A percentile compares a stretch with the other conserved stretches of the same genome.
These are phyloP conservation scores for Eragrostis curvula DNA, from an alignment of 176 grass and related monocot genomes.

Conservation along the genomic window DNA sequence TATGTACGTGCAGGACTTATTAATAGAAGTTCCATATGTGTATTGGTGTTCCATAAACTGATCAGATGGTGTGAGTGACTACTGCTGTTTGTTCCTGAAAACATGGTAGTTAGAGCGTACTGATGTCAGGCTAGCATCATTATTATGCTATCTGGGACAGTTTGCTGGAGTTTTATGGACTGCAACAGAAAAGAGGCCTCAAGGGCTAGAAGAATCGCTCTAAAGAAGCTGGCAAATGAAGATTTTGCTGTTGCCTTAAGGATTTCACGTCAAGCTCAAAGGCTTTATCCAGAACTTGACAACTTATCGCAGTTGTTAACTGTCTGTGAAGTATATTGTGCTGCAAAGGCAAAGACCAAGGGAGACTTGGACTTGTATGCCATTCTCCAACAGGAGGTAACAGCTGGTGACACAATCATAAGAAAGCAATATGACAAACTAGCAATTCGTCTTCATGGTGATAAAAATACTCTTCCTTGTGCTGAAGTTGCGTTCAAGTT, in stretches of 20 bases:
- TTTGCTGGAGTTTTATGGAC: conserved; percentile 49
- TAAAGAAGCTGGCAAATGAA: conserved; percentile 41
- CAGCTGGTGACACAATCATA: conserved; percentile 54
- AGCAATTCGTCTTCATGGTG: conserved; percentile 55
- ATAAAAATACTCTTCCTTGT: conserved; percentile 68
- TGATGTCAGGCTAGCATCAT: neutral
- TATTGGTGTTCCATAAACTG: neutral
- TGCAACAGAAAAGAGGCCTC: conserved; percentile 70
- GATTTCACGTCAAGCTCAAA: conserved; percentile 55
- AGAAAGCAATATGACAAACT: conserved; percentile 70
- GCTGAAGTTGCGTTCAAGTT: conserved; percentile 82
- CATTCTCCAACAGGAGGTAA: conserved; percentile 64
- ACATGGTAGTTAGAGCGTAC: too few species aligned
- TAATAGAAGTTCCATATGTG: neutral
- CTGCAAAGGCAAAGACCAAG: conserved; percentile 48
- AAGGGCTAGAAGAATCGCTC: conserved; percentile 64
- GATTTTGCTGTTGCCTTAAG: conserved; percentile 61
- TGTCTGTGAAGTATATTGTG: conserved; percentile 68
- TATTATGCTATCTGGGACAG: neutral
- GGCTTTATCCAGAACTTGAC: conserved; percentile 80
- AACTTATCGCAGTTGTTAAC: conserved; percentile 59
- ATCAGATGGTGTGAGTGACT: neutral
- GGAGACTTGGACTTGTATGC: conserved; percentile 61
- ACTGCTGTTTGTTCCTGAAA: too few species aligned
- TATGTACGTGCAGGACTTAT: conserved; percentile 25